Evolutionary conservation across 2,329 filamentous ascomycete species (phyloP), one percentile per base, ranked within the genome.

Genomic region (Chaetoscypha palmicola): DNA sequence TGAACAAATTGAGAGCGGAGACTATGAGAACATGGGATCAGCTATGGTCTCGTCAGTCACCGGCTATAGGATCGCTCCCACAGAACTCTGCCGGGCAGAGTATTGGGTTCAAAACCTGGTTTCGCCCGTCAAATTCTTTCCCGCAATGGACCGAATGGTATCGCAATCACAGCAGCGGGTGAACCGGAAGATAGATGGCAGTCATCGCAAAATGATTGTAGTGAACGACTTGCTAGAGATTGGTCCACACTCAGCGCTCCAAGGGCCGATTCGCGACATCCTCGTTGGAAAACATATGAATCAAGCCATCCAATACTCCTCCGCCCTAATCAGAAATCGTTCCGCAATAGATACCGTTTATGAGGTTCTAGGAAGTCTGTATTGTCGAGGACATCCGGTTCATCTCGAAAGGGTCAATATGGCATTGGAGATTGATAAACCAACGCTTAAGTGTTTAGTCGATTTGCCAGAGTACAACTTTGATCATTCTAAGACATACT

Each of bases 381-480:
- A 31, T 14, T 37, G 32, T 17, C 9, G 14, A 3, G 41, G 32
- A n/a, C 31, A 42, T 20, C 39, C 39, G 3, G 32, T 43, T 16
- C 5, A 31, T 14, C 3, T 37, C 5, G 5, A 5, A 4, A 17
- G 14, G 5, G 23, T 43, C 7, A 30, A 37, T 30, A 7, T 5
- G 14, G 11, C 7, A 21, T 9, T 10, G 12, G 11, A 19, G 11
- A 19, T 30, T 9, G 3, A 5, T 9, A 19, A 11, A 10, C 14
- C n/a, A 5, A 35, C 10, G 21, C n/a, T 34, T 16, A n/a, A n/a
- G n/a, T n/a, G n/a, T n/a, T n/a, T 76, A 2, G 51, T 62, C 1
- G 64, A 73, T 45, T 54, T 77, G 12, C 73, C 74, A 1, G 62
- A 64, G 0, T 77, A 77, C 45, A 64, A 69, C 1, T 77, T 73